Percentiles rank a stretch among this genome's conserved stretches.
Evolutionary conservation across 1,284 basidiomycete species (phyloP).

Genomic region (Laetiporus sulphureus): DNA sequence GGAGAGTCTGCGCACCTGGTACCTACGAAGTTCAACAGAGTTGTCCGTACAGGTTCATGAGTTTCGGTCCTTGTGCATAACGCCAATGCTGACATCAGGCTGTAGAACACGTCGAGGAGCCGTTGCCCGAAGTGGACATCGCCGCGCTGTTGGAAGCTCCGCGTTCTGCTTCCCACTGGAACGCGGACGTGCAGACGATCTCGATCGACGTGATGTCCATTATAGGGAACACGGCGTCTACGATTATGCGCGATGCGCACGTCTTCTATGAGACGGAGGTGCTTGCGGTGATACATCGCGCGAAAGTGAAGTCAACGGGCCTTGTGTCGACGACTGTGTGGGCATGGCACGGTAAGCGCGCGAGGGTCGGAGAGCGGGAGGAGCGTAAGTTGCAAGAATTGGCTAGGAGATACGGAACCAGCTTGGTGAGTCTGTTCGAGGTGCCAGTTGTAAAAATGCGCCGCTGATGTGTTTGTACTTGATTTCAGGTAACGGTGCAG

Average conservation of each 20-base stretch:
- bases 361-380: constrained; percentile 47
- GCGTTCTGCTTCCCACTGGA: constrained; percentile 21
- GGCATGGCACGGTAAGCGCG: constrained; percentile 62
- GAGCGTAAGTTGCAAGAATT: constrained; percentile 61
- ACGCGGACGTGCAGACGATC: constrained; percentile 44
- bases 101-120: constrained; percentile 30
- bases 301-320: constrained; percentile 55
- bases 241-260: constrained; percentile 35
- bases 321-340: constrained; percentile 64
- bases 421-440: constrained; percentile 36
- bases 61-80: too few relatives aligned
- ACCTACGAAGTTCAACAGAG: too few relatives aligned
- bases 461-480: too few relatives aligned
- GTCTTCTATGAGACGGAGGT: constrained; percentile 71
- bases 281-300: constrained; percentile 59
- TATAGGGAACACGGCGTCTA: constrained; percentile 38
- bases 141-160: constrained; percentile 33
- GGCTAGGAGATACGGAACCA: constrained; percentile 62
- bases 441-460: too few relatives aligned
- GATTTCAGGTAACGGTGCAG: constrained; percentile 38
- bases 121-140: constrained; percentile 46
- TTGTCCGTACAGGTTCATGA: too few relatives aligned
- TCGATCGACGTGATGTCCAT: constrained; percentile 67
- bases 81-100: too few relatives aligned
- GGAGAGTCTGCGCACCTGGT: constrained; percentile 3